Base-by-base conservation (phyloP, 116 monocot species). In the Zostera marina region DNA sequence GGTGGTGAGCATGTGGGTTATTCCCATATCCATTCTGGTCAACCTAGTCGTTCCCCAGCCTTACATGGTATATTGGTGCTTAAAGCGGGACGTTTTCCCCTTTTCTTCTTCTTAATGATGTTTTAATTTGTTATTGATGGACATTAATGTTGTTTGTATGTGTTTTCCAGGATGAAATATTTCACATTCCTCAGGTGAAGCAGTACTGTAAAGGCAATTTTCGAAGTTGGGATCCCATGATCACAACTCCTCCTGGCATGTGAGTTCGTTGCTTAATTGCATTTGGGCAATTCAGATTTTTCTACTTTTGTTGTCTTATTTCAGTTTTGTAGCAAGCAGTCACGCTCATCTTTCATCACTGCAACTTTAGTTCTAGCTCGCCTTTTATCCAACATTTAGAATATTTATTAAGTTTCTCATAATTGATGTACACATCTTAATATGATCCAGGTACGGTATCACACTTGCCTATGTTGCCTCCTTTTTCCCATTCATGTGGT, bases 161-260 rank as follows among this genome's bases (percentile, higher is more conserved):
- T 8, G 39, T 42, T 54, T 65, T 42, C 65, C 71, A 98, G 98
- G 98, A 98, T 55, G 98, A 98, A 75, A 83, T 86, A 68, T 98
- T 98, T 60, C 90, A 90, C 66, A 60, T 98, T 19, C 98, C 86
- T 40, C 86, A 98, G 68, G 91, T 74, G 26, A 82, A 86, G 60
- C 48, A 63, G 26, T 90, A 98, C 71, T 98, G 98, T 67, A 41
- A 58, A 22, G 86, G 98, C 19, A 72, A 90, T 49, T 83, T 90
- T 67, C 54, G 66, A 24, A 70, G 63, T 39, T 98, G 98, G 98
- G 86, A 98, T 86, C 90, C 98, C 48, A 98, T 90, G 98, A 98
- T 90, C 66, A 98, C 98, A 52, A 90, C 98, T 38, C 98, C 86
- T 63, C 98, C 98, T 67, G 98, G 90, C 49, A 46, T 98, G 98